A percentile compares a stretch with the other conserved stretches of the same genome.
These are phyloP conservation scores for Dipteronia dyeriana DNA, from an alignment of 345 rosid species.

Conservation along the genomic window DNA sequence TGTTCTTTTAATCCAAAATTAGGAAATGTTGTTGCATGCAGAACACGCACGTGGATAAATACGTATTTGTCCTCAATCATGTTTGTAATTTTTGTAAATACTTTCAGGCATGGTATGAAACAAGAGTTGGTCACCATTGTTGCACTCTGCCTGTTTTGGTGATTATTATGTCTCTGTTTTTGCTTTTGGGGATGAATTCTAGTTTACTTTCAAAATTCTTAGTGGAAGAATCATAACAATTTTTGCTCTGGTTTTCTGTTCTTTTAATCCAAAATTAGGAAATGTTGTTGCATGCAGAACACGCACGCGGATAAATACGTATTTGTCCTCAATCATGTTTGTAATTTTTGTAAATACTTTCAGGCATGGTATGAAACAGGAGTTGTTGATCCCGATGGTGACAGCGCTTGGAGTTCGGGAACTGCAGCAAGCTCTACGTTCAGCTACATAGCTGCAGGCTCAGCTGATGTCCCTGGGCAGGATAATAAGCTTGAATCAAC, in stretches of 20 bases:
- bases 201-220: not conserved
- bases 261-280: conserved; percentile 8
- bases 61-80: conserved; percentile 13
- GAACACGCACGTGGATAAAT: not conserved
- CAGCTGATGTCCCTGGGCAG: conserved; percentile 55
- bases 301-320: not conserved
- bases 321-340: conserved; percentile 23
- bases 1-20: conserved; percentile 9
- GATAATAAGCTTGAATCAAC: conserved; percentile 75
- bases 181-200: not conserved
- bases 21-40: not conserved
- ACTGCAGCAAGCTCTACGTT: conserved; percentile 73
- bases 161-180: too few species aligned
- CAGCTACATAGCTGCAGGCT: conserved; percentile 54
- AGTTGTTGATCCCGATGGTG: conserved; percentile 63
- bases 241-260: not conserved
- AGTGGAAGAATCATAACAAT: not conserved
- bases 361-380: conserved; percentile 99
- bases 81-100: conserved; percentile 33
- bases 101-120: conserved; percentile 94
- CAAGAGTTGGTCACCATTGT: too few species aligned
- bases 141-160: too few species aligned
- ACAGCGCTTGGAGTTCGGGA: conserved; percentile 65
- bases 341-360: conserved; percentile 34
- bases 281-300: not conserved